Base-by-base conservation (phyloP, 179 eudicot genomes). In the Silene vulgaris region DNA sequence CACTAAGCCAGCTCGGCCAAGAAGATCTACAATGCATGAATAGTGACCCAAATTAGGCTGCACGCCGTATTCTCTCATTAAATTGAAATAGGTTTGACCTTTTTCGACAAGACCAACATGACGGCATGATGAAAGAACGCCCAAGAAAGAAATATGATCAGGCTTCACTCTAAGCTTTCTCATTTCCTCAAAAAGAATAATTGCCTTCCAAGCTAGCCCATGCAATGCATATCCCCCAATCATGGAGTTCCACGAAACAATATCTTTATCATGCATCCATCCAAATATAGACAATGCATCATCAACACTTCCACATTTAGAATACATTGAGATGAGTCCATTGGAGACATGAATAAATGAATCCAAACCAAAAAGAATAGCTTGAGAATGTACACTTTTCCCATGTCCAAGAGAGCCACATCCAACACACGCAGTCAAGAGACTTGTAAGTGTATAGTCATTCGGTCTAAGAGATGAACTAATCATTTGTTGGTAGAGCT, bases 191-290 rank as follows among this genome's bases (percentile, higher is more conserved):
- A 88, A 88, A 56, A 86, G 75, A 71, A 71, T 65, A 28, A 89
- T 76, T 7, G 91, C 87, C 69, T 88, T 84, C 48, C 76, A 80
- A 54, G 83, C 87, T 68, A 77, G 76, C 62, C 94, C 94, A 64
- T 89, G 90, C 72, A 86, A 84, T 35, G 91, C 87, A 66, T 85
- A 85, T 43, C 89, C 90, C 5, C 82, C 67, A 68, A 89, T 88
- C 91, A 88, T 86, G 67, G 91, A 85, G 74, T 88, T 89, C 91
- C 91, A 89, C 1, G 94, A 86, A 75, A 89, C 74, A 12, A 86
- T 45, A 75, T 89, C 91, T 72, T 74, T 86, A 71, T 50, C 12
- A 59, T 52, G 73, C 81, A 88, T 82, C 9, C 60, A 11, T 59
- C 75, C 65, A 71, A 89, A 89, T 37, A 87, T 79, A 23, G 56